phyloP scores from a whole-genome alignment of 176 grass and related monocot species.

The Hordeum marinum region DNA sequence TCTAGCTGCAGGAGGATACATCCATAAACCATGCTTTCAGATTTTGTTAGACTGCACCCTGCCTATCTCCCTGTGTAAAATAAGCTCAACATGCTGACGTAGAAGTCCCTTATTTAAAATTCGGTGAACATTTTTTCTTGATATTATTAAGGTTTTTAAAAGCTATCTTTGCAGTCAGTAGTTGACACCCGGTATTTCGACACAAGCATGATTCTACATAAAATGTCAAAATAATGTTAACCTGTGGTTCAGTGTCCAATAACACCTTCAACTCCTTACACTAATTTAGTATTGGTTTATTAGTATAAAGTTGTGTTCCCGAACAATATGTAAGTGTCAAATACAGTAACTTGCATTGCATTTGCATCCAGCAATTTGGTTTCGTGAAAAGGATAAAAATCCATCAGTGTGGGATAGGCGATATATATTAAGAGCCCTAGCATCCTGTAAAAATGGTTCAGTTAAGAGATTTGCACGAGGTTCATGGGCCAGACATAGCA shows the following conservation, averaged over 20 bases:
- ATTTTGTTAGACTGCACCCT: neutral
- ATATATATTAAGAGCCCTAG: neutral
- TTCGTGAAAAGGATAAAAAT: neutral
- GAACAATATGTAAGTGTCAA: neutral
- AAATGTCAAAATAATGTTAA: neutral
- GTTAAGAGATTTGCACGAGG: neutral
- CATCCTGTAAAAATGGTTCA: neutral
- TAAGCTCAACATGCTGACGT: neutral
- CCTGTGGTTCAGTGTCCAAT: neutral
- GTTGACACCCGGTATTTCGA: neutral
- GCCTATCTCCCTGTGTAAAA: neutral
- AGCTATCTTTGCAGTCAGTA: neutral
- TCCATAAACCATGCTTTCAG: neutral
- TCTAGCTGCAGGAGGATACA: neutral
- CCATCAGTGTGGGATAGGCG: neutral
- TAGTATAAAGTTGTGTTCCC: neutral
- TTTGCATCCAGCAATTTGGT: neutral
- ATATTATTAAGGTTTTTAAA: neutral
- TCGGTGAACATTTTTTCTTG: neutral
- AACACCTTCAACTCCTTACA: neutral
- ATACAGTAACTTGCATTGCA: neutral
- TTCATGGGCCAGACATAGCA: neutral
- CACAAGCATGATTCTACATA: neutral
- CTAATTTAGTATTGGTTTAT: neutral
- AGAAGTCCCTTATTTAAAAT: neutral